Evolutionary conservation across 257 asterid genomes (phyloP).

Genomic region (Solanum ossicruentum): DNA sequence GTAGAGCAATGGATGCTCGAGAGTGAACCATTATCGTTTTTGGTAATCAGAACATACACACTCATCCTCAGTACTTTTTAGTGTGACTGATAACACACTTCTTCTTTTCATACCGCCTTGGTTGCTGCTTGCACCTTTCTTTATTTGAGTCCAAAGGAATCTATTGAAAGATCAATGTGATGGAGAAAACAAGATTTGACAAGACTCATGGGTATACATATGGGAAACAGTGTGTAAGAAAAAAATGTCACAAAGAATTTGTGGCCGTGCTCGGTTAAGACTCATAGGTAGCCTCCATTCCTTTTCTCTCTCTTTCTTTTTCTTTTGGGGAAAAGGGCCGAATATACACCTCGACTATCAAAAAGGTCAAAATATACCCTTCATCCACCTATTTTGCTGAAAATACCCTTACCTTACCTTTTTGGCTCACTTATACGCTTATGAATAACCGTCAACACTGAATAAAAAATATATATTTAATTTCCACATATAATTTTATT

Average conservation of each 20-base stretch:
- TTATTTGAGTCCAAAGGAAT: neutral
- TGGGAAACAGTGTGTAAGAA: neutral
- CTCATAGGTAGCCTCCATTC: neutral
- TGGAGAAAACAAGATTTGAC: neutral
- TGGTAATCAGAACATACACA: neutral
- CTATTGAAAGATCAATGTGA: neutral
- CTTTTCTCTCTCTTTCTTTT: neutral
- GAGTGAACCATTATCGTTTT: neutral
- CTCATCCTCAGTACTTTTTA: neutral
- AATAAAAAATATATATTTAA: neutral
- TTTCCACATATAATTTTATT: neutral
- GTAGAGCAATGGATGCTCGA: neutral
- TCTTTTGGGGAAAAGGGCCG: neutral
- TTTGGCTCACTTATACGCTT: neutral
- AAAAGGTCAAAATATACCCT: neutral
- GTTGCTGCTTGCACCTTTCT: neutral
- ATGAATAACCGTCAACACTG: neutral
- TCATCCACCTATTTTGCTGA: neutral
- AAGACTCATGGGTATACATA: neutral
- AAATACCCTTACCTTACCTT: neutral
- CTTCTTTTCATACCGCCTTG: neutral
- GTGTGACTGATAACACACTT: neutral
- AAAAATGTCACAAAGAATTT: neutral
- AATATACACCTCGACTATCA: neutral
- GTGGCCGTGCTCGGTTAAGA: neutral